Evolutionary conservation across 352 stramenopile species (phyloP).

Genomic region (Globisporangium nagaii): DNA sequence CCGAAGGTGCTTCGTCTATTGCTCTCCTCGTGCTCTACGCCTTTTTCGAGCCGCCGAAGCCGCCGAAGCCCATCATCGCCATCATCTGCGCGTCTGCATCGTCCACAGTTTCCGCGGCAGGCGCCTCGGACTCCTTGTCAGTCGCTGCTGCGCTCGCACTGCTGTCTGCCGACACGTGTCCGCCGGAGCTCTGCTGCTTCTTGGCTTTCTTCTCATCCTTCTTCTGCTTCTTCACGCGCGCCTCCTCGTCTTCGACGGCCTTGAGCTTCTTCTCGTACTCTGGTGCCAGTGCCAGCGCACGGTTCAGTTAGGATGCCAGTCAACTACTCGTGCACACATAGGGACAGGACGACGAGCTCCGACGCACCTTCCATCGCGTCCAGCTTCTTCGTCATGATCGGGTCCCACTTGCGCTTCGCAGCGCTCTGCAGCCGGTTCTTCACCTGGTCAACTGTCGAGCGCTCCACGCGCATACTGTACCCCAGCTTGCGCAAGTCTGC

Average conservation of each 20-base stretch:
- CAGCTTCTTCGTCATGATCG: slow-evolving; percentile 75
- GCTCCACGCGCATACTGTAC: slow-evolving; percentile 91
- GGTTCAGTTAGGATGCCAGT: too few relatives aligned
- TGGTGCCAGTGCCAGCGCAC: slow-evolving; percentile 6
- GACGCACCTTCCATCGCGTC: slow-evolving; percentile 62
- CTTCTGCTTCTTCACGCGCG: slow-evolving; percentile 62
- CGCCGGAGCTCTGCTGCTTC: slow-evolving; percentile 21
- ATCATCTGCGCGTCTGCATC: slow-evolving; percentile 84
- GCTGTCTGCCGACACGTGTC: slow-evolving; percentile 1
- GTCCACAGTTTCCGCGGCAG: slow-evolving; percentile 2
- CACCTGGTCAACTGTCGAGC: slow-evolving; percentile 78
- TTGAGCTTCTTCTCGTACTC: slow-evolving; percentile 87
- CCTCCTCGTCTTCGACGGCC: slow-evolving; percentile 58
- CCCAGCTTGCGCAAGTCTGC: slow-evolving; percentile 87
- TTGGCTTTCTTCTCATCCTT: slow-evolving; percentile 73
- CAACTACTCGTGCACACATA: too few relatives aligned
- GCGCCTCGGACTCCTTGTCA: background rate
- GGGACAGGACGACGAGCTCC: background rate
- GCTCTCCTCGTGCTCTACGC: background rate
- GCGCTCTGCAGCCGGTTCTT: slow-evolving; percentile 82
- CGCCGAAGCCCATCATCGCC: slow-evolving; percentile 89
- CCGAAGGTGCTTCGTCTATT: too few relatives aligned
- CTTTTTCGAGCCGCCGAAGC: slow-evolving; percentile 83
- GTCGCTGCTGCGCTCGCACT: slow-evolving; percentile 6
- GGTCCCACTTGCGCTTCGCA: slow-evolving; percentile 81